Conservation (phyloP, 371 early-diverging fungal genomes). For the Mortierella sp. region DNA sequence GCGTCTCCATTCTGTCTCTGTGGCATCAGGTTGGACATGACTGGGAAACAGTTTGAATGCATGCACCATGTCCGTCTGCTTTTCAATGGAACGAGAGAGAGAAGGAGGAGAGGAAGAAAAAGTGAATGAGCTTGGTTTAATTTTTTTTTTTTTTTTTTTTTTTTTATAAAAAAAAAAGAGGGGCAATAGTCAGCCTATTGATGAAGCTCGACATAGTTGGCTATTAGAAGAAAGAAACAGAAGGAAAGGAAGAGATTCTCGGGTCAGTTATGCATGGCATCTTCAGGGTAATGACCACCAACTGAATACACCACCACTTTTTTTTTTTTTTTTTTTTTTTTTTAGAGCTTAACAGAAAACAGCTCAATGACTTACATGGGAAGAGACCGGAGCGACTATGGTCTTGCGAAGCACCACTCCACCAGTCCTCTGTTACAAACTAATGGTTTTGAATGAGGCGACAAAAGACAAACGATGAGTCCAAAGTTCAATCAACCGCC, state of each 20-base stretch:
- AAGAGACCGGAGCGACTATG: conserved; percentile 74
- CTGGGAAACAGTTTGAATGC: conserved; percentile 22
- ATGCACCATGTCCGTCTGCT: conserved; percentile 18
- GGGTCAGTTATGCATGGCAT: too few species aligned
- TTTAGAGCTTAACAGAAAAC: too few species aligned
- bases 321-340: background rate
- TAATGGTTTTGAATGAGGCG: background rate
- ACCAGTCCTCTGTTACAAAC: conserved; percentile 92
- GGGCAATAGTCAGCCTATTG: conserved; percentile 23
- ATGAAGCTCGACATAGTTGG: conserved; percentile 66
- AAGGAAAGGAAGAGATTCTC: background rate
- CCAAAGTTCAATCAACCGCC: background rate
- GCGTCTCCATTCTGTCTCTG: background rate
- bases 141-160: conserved; percentile 1
- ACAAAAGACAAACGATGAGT: background rate
- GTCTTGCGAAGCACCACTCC: conserved; percentile 78
- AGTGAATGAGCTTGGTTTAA: background rate
- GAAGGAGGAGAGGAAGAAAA: background rate
- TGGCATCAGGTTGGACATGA: background rate
- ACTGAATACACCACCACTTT: too few species aligned
- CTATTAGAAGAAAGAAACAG: conserved; percentile 34
- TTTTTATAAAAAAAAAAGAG: too few species aligned
- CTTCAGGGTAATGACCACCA: too few species aligned
- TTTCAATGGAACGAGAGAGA: background rate
- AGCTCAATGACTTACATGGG: conserved; percentile 66